Base-by-base conservation (phyloP, 345 rosid species). In the Boechera retrofracta region DNA sequence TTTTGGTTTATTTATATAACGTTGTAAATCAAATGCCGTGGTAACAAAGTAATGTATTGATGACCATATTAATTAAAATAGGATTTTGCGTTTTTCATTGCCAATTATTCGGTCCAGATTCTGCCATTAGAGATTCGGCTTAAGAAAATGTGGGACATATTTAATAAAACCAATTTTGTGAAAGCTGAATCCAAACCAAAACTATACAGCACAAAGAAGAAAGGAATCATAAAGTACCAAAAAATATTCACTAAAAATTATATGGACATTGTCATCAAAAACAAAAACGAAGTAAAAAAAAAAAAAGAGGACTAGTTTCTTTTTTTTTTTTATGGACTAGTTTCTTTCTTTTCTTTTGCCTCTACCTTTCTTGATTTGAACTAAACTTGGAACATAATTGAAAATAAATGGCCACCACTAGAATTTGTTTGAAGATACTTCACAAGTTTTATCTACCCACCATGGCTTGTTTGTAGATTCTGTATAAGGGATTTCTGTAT, bases 1-100 rank as follows among this genome's bases (percentile, higher is more conserved):
- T 52, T 41, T 26, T 36, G 49, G 49, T 45, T 33, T 57, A 55
- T 75, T 6, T 47, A 49, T 38, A n/a, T 6, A n/a, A 10, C 2
- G 29, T 29, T 75, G 74, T 75, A 75, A 68, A 68, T 75, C 54
- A 45, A 18, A 3, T 75, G 47, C 7, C 67, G 36, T 67, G 61
- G 61, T 29, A 62, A 67, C 2, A 2, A 67, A 74, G 58, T 26
- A 48, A 65, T 36, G 54, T 49, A 67, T 38, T 49, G 53, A 29
- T 24, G 28, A 75, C 54, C 36, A 38, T 75, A 59, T 48, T 67
- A 60, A 10, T 60, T 36, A 28, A 60, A 42, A 10, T 32, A 42
- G 48, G 47, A 42, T 12, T 11, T 42, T 12, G 12, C 12, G 12
- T 41, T 10, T 41, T 41, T 5, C 44, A 41, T 41, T 41, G 44